Conservation (phyloP, 306 rosid genomes). For the Dicorynia guianensis region DNA sequence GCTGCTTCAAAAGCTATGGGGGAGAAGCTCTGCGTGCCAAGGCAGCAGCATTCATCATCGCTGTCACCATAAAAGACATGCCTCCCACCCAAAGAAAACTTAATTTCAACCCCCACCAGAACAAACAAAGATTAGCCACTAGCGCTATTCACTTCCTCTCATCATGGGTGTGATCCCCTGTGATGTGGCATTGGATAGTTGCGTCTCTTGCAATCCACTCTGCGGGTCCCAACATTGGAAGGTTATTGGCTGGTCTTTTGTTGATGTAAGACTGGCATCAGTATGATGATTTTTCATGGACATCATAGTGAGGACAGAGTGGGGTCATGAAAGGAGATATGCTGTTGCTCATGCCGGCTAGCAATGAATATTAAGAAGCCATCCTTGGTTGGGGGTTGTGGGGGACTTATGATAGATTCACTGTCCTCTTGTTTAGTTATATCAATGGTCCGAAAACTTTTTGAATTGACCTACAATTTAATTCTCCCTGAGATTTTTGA, state of each 20-base stretch:
- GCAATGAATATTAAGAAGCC: constrained; percentile 45
- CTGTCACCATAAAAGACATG: constrained; percentile 55
- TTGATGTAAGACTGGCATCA: constrained; percentile 62
- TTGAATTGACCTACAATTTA: not conserved
- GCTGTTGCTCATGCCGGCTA: constrained; percentile 54
- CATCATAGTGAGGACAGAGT: constrained; percentile 1
- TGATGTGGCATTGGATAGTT: constrained; percentile 6
- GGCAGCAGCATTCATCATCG: constrained; percentile 71
- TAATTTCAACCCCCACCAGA: constrained; percentile 22
- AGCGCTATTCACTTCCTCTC: constrained; percentile 11
- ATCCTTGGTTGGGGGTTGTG: constrained; percentile 55
- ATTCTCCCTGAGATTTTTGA: too few species aligned
- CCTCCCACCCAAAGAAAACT: constrained; percentile 8
- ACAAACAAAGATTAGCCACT: constrained; percentile 21
- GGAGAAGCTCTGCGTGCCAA: constrained; percentile 65
- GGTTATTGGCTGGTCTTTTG: not conserved
- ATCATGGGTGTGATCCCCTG: not conserved
- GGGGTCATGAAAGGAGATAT: constrained; percentile 27
- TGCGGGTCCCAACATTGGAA: constrained; percentile 11
- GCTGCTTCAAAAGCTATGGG: constrained; percentile 62
- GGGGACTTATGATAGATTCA: constrained; percentile 30
- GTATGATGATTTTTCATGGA: constrained; percentile 49
- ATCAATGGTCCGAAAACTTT: not conserved
- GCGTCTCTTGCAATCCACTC: not conserved
- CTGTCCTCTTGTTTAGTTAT: constrained; percentile 6